Conservation (phyloP, 1,284 basidiomycete species). For the Kwoniella shivajii region DNA sequence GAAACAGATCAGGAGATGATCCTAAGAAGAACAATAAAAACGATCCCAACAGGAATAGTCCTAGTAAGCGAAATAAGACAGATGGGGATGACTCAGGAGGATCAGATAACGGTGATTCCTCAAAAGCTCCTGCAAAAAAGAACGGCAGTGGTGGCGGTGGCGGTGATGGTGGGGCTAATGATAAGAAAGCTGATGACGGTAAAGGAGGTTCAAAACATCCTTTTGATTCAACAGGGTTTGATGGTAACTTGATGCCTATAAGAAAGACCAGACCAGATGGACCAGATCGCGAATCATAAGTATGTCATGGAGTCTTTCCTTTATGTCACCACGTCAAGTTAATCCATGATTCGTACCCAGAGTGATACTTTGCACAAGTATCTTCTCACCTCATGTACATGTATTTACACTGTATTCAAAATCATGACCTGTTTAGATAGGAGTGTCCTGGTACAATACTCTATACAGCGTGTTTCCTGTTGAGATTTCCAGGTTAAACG, state of each 20-base stretch:
- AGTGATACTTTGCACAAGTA: too few relatives aligned
- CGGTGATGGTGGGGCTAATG: background rate
- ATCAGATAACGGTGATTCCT: background rate
- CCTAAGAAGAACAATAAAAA: background rate
- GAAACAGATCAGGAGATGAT: background rate
- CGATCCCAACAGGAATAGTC: background rate
- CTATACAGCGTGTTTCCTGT: too few relatives aligned
- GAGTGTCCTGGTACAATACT: too few relatives aligned
- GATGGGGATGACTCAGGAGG: background rate
- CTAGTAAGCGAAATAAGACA: background rate
- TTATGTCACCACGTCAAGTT: too few relatives aligned
- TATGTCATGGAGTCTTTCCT: too few relatives aligned
- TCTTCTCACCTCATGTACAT: too few relatives aligned
- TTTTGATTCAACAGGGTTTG: slow-evolving; percentile 15
- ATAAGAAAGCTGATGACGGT: background rate
- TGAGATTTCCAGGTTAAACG: too few relatives aligned
- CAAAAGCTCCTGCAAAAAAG: background rate
- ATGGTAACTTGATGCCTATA: slow-evolving; percentile 20
- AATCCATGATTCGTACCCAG: too few relatives aligned
- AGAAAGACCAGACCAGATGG: slow-evolving; percentile 2
- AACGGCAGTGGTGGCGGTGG: background rate
- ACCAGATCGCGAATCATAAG: background rate
- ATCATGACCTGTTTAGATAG: too few relatives aligned
- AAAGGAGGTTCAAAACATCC: background rate
- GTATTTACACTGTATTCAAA: too few relatives aligned